phyloP scores from a whole-genome alignment of 75 land plant genomes.

The Selaginella moellendorffii region DNA sequence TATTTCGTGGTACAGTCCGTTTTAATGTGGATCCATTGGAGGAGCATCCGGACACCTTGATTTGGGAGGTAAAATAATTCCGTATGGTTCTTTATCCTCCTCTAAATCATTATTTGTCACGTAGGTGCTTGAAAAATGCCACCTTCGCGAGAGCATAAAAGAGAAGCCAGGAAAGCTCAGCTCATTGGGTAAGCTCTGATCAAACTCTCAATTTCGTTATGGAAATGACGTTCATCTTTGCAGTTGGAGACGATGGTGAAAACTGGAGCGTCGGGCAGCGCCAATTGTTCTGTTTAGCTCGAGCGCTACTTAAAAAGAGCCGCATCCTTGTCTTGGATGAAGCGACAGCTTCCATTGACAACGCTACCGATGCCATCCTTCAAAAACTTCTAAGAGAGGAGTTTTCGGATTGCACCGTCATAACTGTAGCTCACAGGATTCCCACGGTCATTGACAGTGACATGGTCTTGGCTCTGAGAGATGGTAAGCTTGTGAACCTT shows the following conservation, averaged over 20 bases:
- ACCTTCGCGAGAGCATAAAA: conserved; percentile 51
- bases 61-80: conserved; percentile 9
- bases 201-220: too few relatives aligned
- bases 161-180: conserved; percentile 15
- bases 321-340: neutral
- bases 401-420: neutral
- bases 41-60: neutral
- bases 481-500: too few relatives aligned
- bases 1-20: conserved; percentile 9
- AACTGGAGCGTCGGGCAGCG: neutral
- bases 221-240: too few relatives aligned
- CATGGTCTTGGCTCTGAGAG: neutral
- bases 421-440: neutral
- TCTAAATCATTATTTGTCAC: neutral
- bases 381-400: neutral
- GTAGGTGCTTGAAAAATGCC: conserved; percentile 88
- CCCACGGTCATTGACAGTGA: neutral
- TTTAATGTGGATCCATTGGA: conserved; percentile 1
- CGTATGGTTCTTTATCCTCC: too few relatives aligned
- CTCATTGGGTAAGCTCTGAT: conserved; percentile 17
- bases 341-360: neutral
- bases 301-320: neutral
- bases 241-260: neutral
- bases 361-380: neutral
- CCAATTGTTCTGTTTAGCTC: neutral